Conservation (phyloP, 805 yeast genomes). For the Candida vaughaniae region DNA sequence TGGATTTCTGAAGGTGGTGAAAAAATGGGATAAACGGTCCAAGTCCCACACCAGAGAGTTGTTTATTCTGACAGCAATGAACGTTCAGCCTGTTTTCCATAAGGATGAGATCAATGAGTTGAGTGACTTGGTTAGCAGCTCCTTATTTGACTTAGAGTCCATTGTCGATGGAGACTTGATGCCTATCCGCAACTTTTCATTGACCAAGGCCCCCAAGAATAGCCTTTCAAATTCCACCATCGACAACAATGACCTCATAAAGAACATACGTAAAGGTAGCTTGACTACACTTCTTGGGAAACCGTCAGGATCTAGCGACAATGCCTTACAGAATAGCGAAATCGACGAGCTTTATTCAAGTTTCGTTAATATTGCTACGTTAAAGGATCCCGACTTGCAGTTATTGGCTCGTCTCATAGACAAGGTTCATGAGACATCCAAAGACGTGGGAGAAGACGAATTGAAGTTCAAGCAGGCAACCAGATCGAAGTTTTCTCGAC, state of each 20-base stretch:
- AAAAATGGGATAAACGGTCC: constrained; percentile 97
- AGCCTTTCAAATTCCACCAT: background rate
- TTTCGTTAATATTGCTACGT: constrained; percentile 54
- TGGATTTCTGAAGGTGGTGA: constrained; percentile 92
- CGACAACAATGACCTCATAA: constrained; percentile 4
- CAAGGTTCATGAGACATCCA: constrained; percentile 28
- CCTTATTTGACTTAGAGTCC: constrained; percentile 71
- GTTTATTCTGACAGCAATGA: constrained; percentile 87
- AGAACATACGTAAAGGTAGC: constrained; percentile 6
- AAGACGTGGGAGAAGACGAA: constrained; percentile 5
- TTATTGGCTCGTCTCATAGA: constrained; percentile 40
- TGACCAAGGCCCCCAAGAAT: constrained; percentile 3
- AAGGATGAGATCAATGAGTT: constrained; percentile 80
- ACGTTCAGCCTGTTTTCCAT: constrained; percentile 95
- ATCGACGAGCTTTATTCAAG: constrained; percentile 73
- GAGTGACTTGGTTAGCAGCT: constrained; percentile 70
- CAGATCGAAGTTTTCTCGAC: constrained; percentile 52
- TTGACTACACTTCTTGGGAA: constrained; percentile 1
- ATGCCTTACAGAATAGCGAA: constrained; percentile 36
- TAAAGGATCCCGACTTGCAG: constrained; percentile 38
- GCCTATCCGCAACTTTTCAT: constrained; percentile 21
- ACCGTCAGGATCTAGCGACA: background rate
- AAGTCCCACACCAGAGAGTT: constrained; percentile 93
- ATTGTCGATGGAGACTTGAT: constrained; percentile 46
- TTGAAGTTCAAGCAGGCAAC: constrained; percentile 14